Percentiles rank a stretch among this genome's conserved stretches.
Evolutionary conservation across 2,329 filamentous ascomycete genomes (phyloP).

Genomic region (Moelleriella libera): DNA sequence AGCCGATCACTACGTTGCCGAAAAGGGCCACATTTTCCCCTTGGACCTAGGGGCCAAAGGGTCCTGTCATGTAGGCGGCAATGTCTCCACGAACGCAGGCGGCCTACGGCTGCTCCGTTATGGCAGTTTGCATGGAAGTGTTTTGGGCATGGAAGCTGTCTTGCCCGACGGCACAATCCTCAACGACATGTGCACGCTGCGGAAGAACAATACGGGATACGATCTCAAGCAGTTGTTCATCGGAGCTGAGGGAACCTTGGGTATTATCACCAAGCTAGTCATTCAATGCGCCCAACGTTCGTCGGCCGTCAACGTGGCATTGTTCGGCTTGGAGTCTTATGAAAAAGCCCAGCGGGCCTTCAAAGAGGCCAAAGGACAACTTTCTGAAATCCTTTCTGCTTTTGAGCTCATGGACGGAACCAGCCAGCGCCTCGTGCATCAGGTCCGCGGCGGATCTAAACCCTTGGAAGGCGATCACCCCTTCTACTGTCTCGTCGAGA

Average conservation of each 20-base stretch:
- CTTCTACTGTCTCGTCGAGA: constrained; percentile 96
- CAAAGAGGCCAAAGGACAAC: constrained; percentile 73
- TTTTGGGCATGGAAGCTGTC: constrained; percentile 86
- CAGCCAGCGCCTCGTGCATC: constrained; percentile 64
- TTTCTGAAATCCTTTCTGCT: constrained; percentile 90
- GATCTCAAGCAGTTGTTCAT: constrained; percentile 96
- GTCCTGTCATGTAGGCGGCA: constrained; percentile 91
- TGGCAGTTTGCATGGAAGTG: constrained; percentile 84
- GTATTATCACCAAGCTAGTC: constrained; percentile 81
- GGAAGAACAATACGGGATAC: constrained; percentile 99
- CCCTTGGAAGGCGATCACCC: constrained; percentile 75
- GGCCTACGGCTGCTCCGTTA: constrained; percentile 82
- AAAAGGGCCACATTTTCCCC: constrained; percentile 80
- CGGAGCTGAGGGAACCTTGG: constrained; percentile 86
- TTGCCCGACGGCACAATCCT: constrained; percentile 86
- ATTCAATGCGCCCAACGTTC: constrained; percentile 81
- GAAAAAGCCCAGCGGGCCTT: constrained; percentile 81
- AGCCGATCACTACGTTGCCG: constrained; percentile 72
- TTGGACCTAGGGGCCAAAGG: constrained; percentile 96
- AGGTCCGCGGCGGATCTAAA: constrained; percentile 63
- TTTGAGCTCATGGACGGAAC: constrained; percentile 93
- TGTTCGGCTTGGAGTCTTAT: constrained; percentile 82
- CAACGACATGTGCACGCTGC: constrained; percentile 72
- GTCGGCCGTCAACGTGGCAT: constrained; percentile 83
- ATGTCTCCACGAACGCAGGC: constrained; percentile 90